Evolutionary conservation across 78 protist genomes (phyloP).

Genomic region (Diacronema lutheri): DNA sequence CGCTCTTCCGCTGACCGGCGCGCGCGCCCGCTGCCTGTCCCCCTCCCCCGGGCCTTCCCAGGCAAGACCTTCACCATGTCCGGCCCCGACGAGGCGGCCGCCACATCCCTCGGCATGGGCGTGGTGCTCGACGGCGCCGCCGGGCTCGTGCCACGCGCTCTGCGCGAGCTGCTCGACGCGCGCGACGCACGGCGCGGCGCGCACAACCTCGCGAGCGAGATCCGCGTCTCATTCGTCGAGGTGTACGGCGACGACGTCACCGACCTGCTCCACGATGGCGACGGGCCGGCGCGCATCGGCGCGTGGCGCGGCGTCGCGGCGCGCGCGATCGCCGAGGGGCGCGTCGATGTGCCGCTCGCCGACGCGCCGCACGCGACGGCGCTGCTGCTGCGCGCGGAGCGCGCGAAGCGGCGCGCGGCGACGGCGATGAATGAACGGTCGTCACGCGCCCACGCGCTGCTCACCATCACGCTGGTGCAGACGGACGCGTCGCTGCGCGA

Average conservation of each 20-base stretch:
- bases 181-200: too few relatives aligned
- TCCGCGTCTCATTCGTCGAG: slow-evolving; percentile 14
- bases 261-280: slow-evolving; percentile 12
- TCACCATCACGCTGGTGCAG: slow-evolving; percentile 30
- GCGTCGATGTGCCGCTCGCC: neutral
- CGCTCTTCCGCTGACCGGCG: too few relatives aligned
- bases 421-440: slow-evolving; percentile 52
- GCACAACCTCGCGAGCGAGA: neutral
- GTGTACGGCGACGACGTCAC: slow-evolving; percentile 24
- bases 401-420: slow-evolving; percentile 9
- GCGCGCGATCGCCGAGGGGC: neutral
- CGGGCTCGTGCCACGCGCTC: slow-evolving; percentile 15
- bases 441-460: slow-evolving; percentile 50
- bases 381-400: neutral
- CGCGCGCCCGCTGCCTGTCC: too few relatives aligned
- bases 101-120: neutral
- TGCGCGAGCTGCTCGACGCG: neutral
- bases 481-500: neutral
- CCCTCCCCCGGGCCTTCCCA: too few relatives aligned
- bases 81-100: neutral
- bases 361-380: neutral
- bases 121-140: neutral
- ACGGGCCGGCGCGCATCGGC: slow-evolving; percentile 1
- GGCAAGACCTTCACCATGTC: too few relatives aligned
- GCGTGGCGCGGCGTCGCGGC: neutral